These are phyloP conservation scores for Zhuliangozyma parablackwelliae DNA, from an alignment of 1,139 yeast species.

Conservation along the genomic window DNA sequence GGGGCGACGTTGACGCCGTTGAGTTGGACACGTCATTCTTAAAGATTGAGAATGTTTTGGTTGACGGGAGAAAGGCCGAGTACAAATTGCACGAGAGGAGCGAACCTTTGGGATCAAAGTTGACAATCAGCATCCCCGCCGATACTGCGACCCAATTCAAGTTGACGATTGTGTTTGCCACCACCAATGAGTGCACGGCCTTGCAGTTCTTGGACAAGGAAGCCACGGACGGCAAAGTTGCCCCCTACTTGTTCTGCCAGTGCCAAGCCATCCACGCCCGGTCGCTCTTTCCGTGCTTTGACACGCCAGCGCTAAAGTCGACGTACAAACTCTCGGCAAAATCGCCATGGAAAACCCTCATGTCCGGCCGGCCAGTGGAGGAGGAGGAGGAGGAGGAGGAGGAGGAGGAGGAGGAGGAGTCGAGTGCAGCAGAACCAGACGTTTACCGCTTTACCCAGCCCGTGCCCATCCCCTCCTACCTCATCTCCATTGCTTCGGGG, in stretches of 20 bases:
- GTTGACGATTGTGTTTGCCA: conserved; percentile 51
- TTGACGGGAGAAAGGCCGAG: conserved; percentile 34
- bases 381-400: conserved; percentile 4
- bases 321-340: conserved; percentile 55
- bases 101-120: conserved; percentile 67
- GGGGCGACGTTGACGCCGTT: conserved; percentile 13
- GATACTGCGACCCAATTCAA: neutral
- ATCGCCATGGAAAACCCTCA: conserved; percentile 64
- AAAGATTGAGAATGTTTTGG: conserved; percentile 38
- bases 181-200: conserved; percentile 78
- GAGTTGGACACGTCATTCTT: conserved; percentile 67
- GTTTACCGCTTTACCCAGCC: conserved; percentile 58
- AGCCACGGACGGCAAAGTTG: conserved; percentile 70
- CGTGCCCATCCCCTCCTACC: conserved; percentile 81
- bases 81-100: conserved; percentile 44
- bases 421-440: conserved; percentile 6
- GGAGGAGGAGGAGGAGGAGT: conserved; percentile 10
- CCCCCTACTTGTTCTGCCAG: conserved; percentile 82
- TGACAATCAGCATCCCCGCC: conserved; percentile 5
- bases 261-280: conserved; percentile 91
- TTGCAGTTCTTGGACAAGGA: conserved; percentile 77
- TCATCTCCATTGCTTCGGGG: conserved; percentile 84
- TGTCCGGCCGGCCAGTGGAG: conserved; percentile 56
- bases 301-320: conserved; percentile 81
- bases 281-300: conserved; percentile 84